Conservation (phyloP, 2,329 filamentous ascomycete species). For the Trichoderma asperellum region DNA sequence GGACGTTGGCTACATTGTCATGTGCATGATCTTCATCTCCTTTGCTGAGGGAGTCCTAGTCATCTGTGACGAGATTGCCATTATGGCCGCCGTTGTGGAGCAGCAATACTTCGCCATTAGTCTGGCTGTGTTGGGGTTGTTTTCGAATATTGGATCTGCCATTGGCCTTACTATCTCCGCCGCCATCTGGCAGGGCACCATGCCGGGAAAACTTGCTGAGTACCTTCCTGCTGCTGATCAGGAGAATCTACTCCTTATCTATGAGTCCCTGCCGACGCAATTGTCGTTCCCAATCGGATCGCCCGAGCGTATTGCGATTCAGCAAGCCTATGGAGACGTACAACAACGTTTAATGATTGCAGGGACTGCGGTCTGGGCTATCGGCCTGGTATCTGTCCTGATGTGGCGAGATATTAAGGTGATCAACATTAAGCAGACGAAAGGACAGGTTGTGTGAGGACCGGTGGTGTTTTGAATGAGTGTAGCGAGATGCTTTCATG, state of each 20-base stretch:
- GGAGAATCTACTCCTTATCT: conserved; percentile 44
- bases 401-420: conserved; percentile 55
- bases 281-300: conserved; percentile 55
- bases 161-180: conserved; percentile 63
- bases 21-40: conserved; percentile 66
- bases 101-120: conserved; percentile 65
- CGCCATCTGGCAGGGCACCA: conserved; percentile 66
- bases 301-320: conserved; percentile 58
- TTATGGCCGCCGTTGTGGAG: conserved; percentile 57
- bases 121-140: conserved; percentile 64
- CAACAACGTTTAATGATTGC: conserved; percentile 57
- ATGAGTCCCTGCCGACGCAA: conserved; percentile 57
- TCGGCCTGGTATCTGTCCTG: conserved; percentile 40
- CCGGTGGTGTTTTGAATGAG: background rate
- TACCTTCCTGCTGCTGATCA: conserved; percentile 53
- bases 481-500: background rate
- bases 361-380: conserved; percentile 49
- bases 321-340: conserved; percentile 60
- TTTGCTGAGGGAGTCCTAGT: conserved; percentile 63
- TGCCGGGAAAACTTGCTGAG: conserved; percentile 54
- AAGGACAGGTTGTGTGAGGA: background rate
- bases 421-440: background rate
- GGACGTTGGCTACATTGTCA: conserved; percentile 58
- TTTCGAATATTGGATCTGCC: conserved; percentile 62
- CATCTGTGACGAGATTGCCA: conserved; percentile 63